Evolutionary conservation across 176 grass and related monocot genomes (phyloP).

Genomic region (Oryza rufipogon): DNA sequence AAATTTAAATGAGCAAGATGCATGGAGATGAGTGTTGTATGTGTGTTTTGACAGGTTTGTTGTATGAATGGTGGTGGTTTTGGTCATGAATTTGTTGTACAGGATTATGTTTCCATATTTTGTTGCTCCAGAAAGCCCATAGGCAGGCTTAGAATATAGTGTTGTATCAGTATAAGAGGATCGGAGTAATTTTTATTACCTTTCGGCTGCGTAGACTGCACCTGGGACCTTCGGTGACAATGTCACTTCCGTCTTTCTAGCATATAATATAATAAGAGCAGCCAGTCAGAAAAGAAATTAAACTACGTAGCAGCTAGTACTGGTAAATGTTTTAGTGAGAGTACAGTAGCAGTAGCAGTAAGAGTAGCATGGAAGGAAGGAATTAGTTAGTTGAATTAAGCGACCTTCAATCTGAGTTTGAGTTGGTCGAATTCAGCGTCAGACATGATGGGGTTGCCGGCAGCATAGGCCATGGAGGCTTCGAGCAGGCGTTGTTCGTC

Average conservation of each 20-base stretch:
- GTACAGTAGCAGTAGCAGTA: no score
- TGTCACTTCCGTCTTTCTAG: constrained; percentile 78
- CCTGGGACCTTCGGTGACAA: constrained; percentile 79
- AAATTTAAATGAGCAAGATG: neutral
- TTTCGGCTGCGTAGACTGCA: constrained; percentile 90
- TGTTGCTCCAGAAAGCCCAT: no score
- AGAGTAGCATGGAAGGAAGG: no score
- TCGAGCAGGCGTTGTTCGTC: constrained; percentile 90
- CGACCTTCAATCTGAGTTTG: constrained; percentile 79
- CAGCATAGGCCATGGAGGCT: constrained; percentile 85
- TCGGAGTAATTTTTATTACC: constrained; percentile 25
- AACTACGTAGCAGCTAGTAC: neutral
- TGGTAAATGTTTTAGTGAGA: no score
- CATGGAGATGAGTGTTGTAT: neutral
- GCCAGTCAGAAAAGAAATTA: neutral
- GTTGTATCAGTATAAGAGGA: no score
- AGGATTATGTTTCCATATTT: neutral
- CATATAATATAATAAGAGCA: neutral
- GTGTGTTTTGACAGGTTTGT: neutral
- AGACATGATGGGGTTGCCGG: constrained; percentile 86
- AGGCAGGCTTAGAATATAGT: no score
- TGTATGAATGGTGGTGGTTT: neutral
- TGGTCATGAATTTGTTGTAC: neutral
- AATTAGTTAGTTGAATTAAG: neutral
- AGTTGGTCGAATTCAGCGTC: constrained; percentile 86